Evolutionary conservation across 1,284 basidiomycete species (phyloP), one percentile per base, ranked within the genome.

Genomic region (Meira miltonrushii): DNA sequence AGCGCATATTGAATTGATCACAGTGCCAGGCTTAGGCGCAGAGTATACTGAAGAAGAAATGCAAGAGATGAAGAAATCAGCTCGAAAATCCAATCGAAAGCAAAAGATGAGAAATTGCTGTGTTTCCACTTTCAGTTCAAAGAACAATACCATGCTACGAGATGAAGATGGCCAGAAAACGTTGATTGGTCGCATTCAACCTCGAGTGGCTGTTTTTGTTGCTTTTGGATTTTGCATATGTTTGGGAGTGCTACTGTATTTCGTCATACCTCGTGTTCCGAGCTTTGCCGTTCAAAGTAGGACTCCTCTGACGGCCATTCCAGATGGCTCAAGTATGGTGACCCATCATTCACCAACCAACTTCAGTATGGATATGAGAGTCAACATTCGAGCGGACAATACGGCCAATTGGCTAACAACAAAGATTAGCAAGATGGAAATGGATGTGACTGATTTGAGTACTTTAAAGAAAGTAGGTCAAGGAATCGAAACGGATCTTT

Each of bases 231-330:
- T 62, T 39, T 38, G 66, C 0, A 51, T 58, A 44, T 13, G 47
- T 25, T 55, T 74, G 6, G 72, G 61, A 11, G 43, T 71, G 33
- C 23, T 63, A 51, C 62, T 74, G 1, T 74, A 60, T 64, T 74
- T 74, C 59, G 67, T 73, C 23, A 73, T 74, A 17, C 72, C 72
- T 0, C 67, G 72, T 4, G 71, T 73, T 9, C 72, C 72, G 2
- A 51, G 17, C 10, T 33, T 57, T 33, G 66, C 65, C 15, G 65
- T 71, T 39, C 58, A 66, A 19, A 60, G 65, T 2, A 62, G 63
- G 4, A 62, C 57, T 10, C 72, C 72, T 0, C 61, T 74, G 0
- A 44, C 39, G 1, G 69, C 72, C 0, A 58, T 71, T 23, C 72
- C 72, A 13, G 62, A 74, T 52, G 69, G 65, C 1, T 57, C 60